phyloP scores from a whole-genome alignment of 2,329 filamentous ascomycete species.

The Ophiognomonia clavigignenti-juglandacearum region DNA sequence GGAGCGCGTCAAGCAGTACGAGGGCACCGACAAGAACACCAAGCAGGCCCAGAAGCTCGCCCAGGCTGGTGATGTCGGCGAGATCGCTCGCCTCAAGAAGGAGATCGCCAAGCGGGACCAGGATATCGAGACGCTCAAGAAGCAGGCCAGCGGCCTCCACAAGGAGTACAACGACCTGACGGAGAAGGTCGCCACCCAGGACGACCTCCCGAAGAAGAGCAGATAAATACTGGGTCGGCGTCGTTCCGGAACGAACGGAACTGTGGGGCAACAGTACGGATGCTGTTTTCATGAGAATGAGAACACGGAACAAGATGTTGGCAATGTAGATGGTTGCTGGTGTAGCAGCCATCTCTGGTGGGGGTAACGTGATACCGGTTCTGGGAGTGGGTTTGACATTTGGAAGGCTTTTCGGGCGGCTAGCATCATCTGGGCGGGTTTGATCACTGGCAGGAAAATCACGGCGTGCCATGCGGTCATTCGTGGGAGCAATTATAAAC shows the following conservation, averaged over 20 bases:
- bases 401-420: background rate
- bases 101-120: slow-evolving; percentile 74
- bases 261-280: background rate
- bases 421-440: slow-evolving; percentile 1
- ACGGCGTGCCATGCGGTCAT: background rate
- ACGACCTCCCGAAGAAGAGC: slow-evolving; percentile 54
- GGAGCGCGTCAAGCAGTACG: slow-evolving; percentile 81
- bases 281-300: background rate
- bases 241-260: background rate
- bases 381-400: background rate
- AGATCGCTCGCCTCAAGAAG: slow-evolving; percentile 65
- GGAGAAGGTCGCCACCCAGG: slow-evolving; percentile 67
- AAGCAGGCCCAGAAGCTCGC: slow-evolving; percentile 71
- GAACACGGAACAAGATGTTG: background rate
- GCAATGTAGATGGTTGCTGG: background rate
- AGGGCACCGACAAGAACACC: slow-evolving; percentile 55
- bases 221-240: slow-evolving; percentile 30
- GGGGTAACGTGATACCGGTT: too few relatives aligned
- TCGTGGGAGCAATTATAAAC: background rate
- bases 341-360: too few relatives aligned
- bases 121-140: slow-evolving; percentile 84
- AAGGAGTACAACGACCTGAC: slow-evolving; percentile 82
- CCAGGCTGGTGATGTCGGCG: slow-evolving; percentile 67
- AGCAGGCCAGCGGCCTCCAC: slow-evolving; percentile 79
- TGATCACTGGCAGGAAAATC: background rate